Evolutionary conservation across 768 basidiomycete species (phyloP).

Genomic region (Hygrophorus pudorinus): DNA sequence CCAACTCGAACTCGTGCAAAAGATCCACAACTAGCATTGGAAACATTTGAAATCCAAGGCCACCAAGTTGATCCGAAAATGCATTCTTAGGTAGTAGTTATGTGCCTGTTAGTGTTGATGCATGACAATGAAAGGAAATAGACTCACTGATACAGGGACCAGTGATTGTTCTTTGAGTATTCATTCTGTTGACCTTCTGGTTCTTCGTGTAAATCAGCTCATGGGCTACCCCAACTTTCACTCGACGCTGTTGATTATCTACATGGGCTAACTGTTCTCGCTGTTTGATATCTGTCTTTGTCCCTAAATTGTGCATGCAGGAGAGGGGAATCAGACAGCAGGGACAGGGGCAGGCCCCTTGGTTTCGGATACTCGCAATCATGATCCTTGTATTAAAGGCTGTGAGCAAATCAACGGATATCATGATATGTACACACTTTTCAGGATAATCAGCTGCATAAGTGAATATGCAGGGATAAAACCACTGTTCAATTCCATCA

Average conservation of each 20-base stretch:
- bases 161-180: neutral
- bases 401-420: neutral
- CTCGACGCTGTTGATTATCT: neutral
- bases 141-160: neutral
- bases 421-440: constrained; percentile 15
- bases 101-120: too few relatives aligned
- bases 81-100: constrained; percentile 9
- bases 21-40: too few relatives aligned
- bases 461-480: constrained; percentile 20
- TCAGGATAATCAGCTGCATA: constrained; percentile 26
- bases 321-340: constrained; percentile 1
- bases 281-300: neutral
- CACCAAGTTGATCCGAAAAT: constrained; percentile 4
- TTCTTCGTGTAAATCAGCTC: neutral
- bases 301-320: neutral
- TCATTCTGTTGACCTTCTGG: neutral
- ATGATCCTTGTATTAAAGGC: neutral
- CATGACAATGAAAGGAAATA: neutral
- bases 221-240: neutral
- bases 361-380: neutral
- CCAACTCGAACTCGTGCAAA: too few relatives aligned
- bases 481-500: constrained; percentile 17
- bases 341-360: constrained; percentile 2
- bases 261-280: neutral
- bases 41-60: constrained; percentile 4